phyloP scores from a whole-genome alignment of 2,329 filamentous ascomycete species.

The Calonectria naviculata region DNA sequence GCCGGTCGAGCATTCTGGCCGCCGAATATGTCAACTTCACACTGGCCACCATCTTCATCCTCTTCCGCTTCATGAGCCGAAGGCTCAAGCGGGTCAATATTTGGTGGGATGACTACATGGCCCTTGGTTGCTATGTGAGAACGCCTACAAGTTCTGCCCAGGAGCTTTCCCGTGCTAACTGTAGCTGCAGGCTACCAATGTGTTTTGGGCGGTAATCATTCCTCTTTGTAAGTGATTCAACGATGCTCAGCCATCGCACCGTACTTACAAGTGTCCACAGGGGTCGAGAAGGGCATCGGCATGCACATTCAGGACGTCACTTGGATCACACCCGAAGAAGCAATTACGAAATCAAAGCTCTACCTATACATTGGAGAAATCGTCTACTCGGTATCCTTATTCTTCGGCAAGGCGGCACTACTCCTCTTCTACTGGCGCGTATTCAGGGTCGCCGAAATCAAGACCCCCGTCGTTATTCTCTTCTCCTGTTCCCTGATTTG shows the following conservation, averaged over 20 bases:
- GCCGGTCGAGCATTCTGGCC: slow-evolving; percentile 25
- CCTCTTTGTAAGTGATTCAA: slow-evolving; percentile 25
- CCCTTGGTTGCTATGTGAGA: slow-evolving; percentile 31
- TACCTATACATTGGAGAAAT: slow-evolving; percentile 40
- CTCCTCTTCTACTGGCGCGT: slow-evolving; percentile 47
- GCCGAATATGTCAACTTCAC: slow-evolving; percentile 35
- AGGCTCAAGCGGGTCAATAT: slow-evolving; percentile 22
- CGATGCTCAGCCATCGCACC: too few relatives aligned
- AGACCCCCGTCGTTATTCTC: slow-evolving; percentile 36
- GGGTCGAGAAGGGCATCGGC: slow-evolving; percentile 32
- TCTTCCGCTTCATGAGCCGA: slow-evolving; percentile 30
- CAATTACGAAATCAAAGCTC: slow-evolving; percentile 14
- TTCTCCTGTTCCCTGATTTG: slow-evolving; percentile 40
- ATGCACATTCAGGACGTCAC: slow-evolving; percentile 27
- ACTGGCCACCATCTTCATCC: slow-evolving; percentile 29
- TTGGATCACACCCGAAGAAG: slow-evolving; percentile 14
- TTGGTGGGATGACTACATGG: slow-evolving; percentile 40
- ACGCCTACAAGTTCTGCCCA: neutral
- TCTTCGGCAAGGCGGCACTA: slow-evolving; percentile 43
- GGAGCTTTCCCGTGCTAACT: neutral
- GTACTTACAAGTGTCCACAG: slow-evolving; percentile 13
- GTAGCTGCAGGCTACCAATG: slow-evolving; percentile 16
- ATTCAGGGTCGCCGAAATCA: slow-evolving; percentile 41
- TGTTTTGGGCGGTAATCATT: slow-evolving; percentile 27
- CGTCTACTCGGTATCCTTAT: slow-evolving; percentile 43